Evolutionary conservation across 352 stramenopile genomes (phyloP), one percentile per base, ranked within the genome.

Genomic region (Phytopythium sindhum): DNA sequence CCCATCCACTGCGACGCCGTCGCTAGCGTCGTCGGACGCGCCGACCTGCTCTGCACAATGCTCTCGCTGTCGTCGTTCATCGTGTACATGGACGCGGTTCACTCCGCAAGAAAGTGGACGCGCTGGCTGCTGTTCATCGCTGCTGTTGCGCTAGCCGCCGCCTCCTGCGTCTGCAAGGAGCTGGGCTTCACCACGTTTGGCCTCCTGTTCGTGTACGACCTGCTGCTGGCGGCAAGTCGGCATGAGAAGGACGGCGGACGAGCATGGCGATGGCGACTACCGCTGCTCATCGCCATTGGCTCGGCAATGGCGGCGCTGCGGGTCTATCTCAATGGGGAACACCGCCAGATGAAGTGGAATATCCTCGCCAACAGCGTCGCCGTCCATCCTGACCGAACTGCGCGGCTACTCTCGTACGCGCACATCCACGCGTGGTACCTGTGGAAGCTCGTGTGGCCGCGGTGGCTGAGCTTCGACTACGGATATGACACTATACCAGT

Each of bases 1-100:
- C 88, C 91, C 10, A 78, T 98, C 29, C 93, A 98, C 61, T 93
- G 88, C 42, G 91, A 98, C 64, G 86, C 91, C 1, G 73, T 98
- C 19, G 89, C 90, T 1, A 95, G 89, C 59, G 80, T 98, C 41
- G 93, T 98, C 12, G 91, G 93, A 4, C 79, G 93, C 31, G 92
- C 90, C 0, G 93, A 98, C 71, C 68, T 98, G 50, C 69, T 98
- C 8, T 93, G 81, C 29, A 90, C 87, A 1, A 57, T 81, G 12
- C 76, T 96, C 42, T 81, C 81, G 7, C 50, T 97, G 2, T 24
- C 65, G 24, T 80, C 82, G 0, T 87, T 97, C 37, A 60, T 86
- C n/a, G 44, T 63, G 8, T 93, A 96, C 69, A 60, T 66, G 19
- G 29, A 26, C 4, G 69, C 75, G 2, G 66, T 64, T 2, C 31